phyloP scores from a whole-genome alignment of 1,284 basidiomycete genomes.

The Vanrija humicola region DNA sequence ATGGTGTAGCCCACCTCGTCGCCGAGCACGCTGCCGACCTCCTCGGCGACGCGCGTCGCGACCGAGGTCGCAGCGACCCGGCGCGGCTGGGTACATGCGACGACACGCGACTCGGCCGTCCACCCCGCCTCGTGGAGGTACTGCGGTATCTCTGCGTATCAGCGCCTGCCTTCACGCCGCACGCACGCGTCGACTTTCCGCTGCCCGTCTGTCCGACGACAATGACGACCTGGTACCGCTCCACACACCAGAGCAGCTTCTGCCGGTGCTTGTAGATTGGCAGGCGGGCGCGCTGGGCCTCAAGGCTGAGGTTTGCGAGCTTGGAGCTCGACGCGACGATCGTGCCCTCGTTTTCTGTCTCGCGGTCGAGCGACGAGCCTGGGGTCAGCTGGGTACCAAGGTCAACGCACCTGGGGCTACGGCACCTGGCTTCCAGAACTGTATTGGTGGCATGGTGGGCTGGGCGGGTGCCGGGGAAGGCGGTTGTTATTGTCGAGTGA shows the following conservation, averaged over 20 bases:
- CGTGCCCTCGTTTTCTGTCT: conserved; percentile 67
- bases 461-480: background rate
- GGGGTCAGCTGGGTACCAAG: background rate
- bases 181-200: conserved; percentile 92
- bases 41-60: conserved; percentile 80
- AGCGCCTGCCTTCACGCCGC: background rate
- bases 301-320: conserved; percentile 55
- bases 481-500: background rate
- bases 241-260: conserved; percentile 75
- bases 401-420: conserved; percentile 63
- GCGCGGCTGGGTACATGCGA: conserved; percentile 90
- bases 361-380: conserved; percentile 75
- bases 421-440: conserved; percentile 64
- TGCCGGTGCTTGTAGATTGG: conserved; percentile 88
- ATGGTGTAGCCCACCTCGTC: conserved; percentile 97
- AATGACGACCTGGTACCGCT: conserved; percentile 76
- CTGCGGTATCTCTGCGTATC: conserved; percentile 76
- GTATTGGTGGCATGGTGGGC: conserved; percentile 27
- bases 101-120: conserved; percentile 70
- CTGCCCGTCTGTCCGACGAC: conserved; percentile 92
- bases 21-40: conserved; percentile 81
- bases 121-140: conserved; percentile 88
- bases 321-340: conserved; percentile 62
- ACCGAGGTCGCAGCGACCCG: conserved; percentile 94
- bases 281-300: conserved; percentile 69